Evolutionary conservation across 805 yeast species (phyloP), one percentile per base, ranked within the genome.

Genomic region (Saccharomycopsis sp.): DNA sequence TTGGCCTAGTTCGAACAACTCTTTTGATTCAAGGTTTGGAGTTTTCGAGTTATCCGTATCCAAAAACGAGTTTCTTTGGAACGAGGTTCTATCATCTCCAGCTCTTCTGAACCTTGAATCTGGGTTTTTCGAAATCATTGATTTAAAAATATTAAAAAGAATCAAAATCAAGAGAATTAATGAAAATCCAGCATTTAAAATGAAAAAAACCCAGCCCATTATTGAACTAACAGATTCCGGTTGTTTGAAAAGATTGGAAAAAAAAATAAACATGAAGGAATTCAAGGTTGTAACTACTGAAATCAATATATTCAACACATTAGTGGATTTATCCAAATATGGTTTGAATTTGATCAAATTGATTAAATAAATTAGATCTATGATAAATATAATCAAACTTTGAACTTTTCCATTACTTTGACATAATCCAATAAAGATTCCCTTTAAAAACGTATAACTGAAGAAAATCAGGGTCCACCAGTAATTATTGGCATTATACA

Each of bases 201-300:
- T 69, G 58, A 88, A 88, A 62, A 84, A 88, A 2, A 88, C 69
- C 76, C 94, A 81, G 1, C 94, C 96, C 95, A 88, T 84, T 41
- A 88, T 74, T 1, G 95, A 79, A 12, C 78, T 66, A 10, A 84
- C 96, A 6, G 74, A 70, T 17, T 76, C 78, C 5, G 85, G 78
- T 62, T 87, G 95, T 38, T 79, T 77, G 61, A 83, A 86, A 47
- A 88, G 63, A 53, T 81, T 79, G 3, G 95, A 83, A 56, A 86
- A 88, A 66, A 88, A 88, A 48, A 84, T 56, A 64, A 85, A 88
- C 47, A 88, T 68, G 59, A 86, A 78, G 27, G 96, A 83, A 60
- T 88, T 88, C 42, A 86, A 48, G 5, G 85, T 72, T 26, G 71
- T 74, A 20, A 88, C 87, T 10, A 81, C 70, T 38, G 79, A 70